These are phyloP conservation scores for Podospora pseudocomata DNA, from an alignment of 495 filamentous ascomycete genomes.

Conservation along the genomic window DNA sequence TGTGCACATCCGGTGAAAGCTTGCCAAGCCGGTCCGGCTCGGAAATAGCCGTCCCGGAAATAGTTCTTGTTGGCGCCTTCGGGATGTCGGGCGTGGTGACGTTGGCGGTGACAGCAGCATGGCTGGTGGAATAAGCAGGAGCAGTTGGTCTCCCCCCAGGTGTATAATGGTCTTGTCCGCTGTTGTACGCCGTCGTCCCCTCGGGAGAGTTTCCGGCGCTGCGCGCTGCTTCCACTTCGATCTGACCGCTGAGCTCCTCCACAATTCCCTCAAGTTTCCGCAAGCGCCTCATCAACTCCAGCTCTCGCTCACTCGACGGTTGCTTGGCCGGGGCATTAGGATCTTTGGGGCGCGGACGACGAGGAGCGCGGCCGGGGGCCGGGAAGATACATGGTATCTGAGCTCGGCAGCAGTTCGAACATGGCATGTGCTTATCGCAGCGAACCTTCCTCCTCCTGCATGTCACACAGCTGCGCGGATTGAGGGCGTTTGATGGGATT, in stretches of 20 bases:
- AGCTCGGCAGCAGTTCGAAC: conserved; percentile 76
- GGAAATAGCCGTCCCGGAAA: conserved; percentile 12
- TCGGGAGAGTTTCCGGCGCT: conserved; percentile 42
- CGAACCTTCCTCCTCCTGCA: conserved; percentile 74
- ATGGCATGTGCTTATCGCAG: conserved; percentile 81
- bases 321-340: conserved; percentile 50
- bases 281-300: conserved; percentile 73
- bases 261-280: conserved; percentile 80
- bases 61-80: conserved; percentile 14
- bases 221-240: conserved; percentile 46
- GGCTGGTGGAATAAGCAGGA: conserved; percentile 15
- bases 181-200: conserved; percentile 15
- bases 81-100: not conserved
- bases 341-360: conserved; percentile 59
- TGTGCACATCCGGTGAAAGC: conserved; percentile 47
- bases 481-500: conserved; percentile 42
- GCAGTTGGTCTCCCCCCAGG: conserved; percentile 19
- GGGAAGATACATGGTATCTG: conserved; percentile 82
- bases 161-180: conserved; percentile 15
- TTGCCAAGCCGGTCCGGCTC: conserved; percentile 23
- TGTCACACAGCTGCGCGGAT: conserved; percentile 75
- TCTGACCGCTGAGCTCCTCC: conserved; percentile 53
- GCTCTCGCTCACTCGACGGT: conserved; percentile 56
- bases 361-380: conserved; percentile 73
- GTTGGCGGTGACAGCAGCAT: conserved; percentile 4